Percentiles rank a stretch among this genome's conserved stretches.
Conservation (phyloP, 2,329 filamentous ascomycete genomes). For the Verticillium isaacii region DNA sequence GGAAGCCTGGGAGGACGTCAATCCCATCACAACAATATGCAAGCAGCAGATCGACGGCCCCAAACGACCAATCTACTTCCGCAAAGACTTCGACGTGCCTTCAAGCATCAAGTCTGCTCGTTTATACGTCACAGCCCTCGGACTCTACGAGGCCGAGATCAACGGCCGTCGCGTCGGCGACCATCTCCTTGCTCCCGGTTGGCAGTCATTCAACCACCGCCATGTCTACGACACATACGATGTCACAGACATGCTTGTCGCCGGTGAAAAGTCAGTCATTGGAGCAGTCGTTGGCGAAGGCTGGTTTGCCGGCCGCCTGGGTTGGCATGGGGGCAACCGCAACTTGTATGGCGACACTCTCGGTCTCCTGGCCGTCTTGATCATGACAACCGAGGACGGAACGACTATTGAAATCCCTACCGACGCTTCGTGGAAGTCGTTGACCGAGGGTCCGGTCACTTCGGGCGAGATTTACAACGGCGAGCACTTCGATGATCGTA, state of each 20-base stretch:
- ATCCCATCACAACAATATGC: constrained; percentile 17
- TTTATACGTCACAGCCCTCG: constrained; percentile 41
- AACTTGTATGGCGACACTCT: constrained; percentile 34
- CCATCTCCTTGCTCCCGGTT: constrained; percentile 42
- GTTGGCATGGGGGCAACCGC: constrained; percentile 19
- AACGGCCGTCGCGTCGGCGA: constrained; percentile 39
- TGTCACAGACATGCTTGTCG: constrained; percentile 34
- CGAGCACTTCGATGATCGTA: constrained; percentile 40
- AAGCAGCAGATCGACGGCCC: constrained; percentile 20
- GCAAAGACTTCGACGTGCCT: constrained; percentile 24
- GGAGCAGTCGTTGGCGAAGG: constrained; percentile 41
- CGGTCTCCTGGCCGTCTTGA: constrained; percentile 32
- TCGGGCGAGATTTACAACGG: constrained; percentile 46
- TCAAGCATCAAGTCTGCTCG: constrained; percentile 27
- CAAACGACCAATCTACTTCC: constrained; percentile 23
- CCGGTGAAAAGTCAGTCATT: constrained; percentile 26
- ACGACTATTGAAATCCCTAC: constrained; percentile 22
- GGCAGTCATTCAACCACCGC: constrained; percentile 45
- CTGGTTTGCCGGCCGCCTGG: constrained; percentile 40
- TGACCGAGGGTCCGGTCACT: constrained; percentile 23
- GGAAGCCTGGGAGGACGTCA: constrained; percentile 23
- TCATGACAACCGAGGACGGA: constrained; percentile 26
- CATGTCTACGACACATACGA: constrained; percentile 51
- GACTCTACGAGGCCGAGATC: constrained; percentile 41
- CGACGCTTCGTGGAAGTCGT: constrained; percentile 32